Evolutionary conservation across 768 basidiomycete genomes (phyloP), one percentile per base, ranked within the genome.

Genomic region (Pholiota conissans): DNA sequence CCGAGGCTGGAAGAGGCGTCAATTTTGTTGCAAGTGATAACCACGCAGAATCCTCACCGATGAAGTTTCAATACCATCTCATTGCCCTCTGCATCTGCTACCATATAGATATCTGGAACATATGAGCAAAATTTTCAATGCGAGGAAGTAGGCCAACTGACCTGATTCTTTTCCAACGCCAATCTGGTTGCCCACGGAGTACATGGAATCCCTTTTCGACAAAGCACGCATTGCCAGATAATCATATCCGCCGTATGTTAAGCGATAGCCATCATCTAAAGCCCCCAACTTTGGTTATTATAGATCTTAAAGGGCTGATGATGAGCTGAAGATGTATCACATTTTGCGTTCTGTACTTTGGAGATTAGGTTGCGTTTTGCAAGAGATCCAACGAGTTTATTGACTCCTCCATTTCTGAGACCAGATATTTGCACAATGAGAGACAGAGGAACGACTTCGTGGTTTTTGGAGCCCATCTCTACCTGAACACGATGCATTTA

Each of bases 161-260:
- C 96, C 95, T 50, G 92, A 93, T 74, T 99, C 97, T 74, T 99
- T 99, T 13, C 97, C 97, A 27, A 97, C 95, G 28, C 97, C 97
- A 66, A 99, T 95, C 76, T 97, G 93, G 68, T 97, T 97, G 20
- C 97, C 97, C 29, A 99, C 93, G 22, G 93, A 92, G 63, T 89
- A 77, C 74, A 99, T 82, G 0, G 91, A 85, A 55, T 93, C 92
- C 54, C 96, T 77, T 70, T 95, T 94, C 1, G 92, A 94, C 70
- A 98, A 77, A 2, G 97, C 90, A 30, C 94, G 84, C 80, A 98
- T 91, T 22, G 97, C 93, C 24, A 99, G 81, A 70, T 87, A 98
- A 66, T 99, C 97, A 62, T 97, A 95, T n/a, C 97, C 97, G 32
- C 97, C 97, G 68, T 99, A 99, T 3, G 97, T 98, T 62, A 99